Evolutionary conservation across 306 rosid species (phyloP), one percentile per base, ranked within the genome.

Genomic region (Vigna unguiculata): DNA sequence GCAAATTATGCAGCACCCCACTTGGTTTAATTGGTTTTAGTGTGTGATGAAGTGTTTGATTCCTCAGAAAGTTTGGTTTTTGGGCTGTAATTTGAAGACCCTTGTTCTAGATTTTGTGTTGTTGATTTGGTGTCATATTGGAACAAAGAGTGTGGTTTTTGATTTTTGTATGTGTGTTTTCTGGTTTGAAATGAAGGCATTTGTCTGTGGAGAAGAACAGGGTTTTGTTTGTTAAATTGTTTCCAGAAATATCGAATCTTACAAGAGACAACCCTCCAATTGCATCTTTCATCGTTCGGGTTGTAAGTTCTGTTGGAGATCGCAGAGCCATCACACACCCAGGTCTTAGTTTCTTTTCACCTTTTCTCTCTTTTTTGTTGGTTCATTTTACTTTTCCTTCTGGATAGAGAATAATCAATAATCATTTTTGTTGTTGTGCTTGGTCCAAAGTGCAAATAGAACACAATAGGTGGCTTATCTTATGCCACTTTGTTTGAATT

Each of bases 251-350:
- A 52, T 91, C 98, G 5, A 96, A 86, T 84, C 78, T 86, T 17
- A 92, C 98, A 0, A 92, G 96, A 80, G 96, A 91, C 3, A 84
- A 90, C 70, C 99, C 99, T 2, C 98, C 99, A 58, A 91, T 96
- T 82, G 99, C 92, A 15, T 92, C 99, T 79, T 96, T 96, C 85
- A 69, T 86, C 57, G 59, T 88, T 65, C 87, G 93, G 72, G 93
- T 92, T 49, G 87, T 96, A 61, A 83, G 86, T 85, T 96, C 97
- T 28, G 88, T 57, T 15, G 96, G 90, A 32, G 93, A 91, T 85
- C 98, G 99, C 58, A 92, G 82, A 79, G 58, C 93, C 71, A 81
- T 91, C 70, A 73, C 72, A 75, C 98, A 96, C 85, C 96, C 99
- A 83, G 99, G 99, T 96, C 75, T 21, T 4, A 66, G 54, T 4